Conservation (phyloP, 2,329 filamentous ascomycete species). For the Pseudogymnoascus sp. region DNA sequence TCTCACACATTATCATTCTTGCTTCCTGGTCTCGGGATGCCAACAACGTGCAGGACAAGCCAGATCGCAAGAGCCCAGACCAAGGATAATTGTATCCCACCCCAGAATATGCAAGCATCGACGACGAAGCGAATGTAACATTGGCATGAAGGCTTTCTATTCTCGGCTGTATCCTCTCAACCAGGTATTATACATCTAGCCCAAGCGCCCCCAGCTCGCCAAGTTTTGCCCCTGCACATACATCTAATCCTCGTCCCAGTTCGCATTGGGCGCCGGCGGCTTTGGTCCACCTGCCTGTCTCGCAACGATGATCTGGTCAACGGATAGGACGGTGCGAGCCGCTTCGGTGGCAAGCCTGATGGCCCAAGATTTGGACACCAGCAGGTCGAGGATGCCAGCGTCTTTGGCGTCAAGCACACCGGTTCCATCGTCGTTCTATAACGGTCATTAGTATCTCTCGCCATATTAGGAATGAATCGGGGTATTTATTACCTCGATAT, state of each 20-base stretch:
- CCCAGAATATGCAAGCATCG: not conserved
- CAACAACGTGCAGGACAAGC: not conserved
- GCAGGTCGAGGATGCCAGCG: conserved; percentile 83
- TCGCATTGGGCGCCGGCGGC: conserved; percentile 85
- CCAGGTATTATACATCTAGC: conserved; percentile 26
- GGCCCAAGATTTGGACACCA: conserved; percentile 91
- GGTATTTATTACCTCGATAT: conserved; percentile 61
- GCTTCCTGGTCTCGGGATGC: no score
- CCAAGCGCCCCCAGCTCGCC: conserved; percentile 16
- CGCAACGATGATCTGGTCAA: conserved; percentile 98
- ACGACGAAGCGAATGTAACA: not conserved
- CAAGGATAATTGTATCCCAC: not conserved
- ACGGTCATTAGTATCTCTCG: conserved; percentile 14
- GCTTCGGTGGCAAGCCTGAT: conserved; percentile 96
- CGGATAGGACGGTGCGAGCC: conserved; percentile 85
- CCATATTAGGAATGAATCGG: not conserved
- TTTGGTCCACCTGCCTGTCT: conserved; percentile 96
- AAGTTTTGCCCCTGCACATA: conserved; percentile 14
- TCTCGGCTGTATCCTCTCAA: conserved; percentile 7
- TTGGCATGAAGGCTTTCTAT: not conserved
- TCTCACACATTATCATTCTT: not conserved
- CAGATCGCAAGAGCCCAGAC: not conserved
- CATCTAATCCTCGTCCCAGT: conserved; percentile 33
- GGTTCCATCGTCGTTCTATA: conserved; percentile 64
- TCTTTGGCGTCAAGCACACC: conserved; percentile 81